Percentiles rank a stretch among this genome's conserved stretches.
phyloP scores from a whole-genome alignment of 352 stramenopile genomes.

The Pythium phragmitis region DNA sequence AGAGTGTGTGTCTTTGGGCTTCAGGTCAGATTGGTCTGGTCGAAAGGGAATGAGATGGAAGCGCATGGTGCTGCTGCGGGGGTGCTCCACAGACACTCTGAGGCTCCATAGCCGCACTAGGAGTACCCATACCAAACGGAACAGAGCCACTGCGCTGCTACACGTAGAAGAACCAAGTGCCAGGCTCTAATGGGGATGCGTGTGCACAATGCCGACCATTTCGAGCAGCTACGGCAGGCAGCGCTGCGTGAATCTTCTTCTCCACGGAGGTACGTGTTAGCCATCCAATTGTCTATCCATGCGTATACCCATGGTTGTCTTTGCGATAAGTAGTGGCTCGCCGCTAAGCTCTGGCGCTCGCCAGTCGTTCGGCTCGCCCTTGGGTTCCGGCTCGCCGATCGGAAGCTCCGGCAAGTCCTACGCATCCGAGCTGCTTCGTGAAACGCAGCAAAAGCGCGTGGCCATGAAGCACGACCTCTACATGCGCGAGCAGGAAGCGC shows the following conservation, averaged over 20 bases:
- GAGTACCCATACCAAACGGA: background rate
- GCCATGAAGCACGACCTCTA: conserved; percentile 77
- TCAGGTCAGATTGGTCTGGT: conserved; percentile 20
- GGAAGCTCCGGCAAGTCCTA: conserved; percentile 27
- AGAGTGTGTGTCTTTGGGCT: background rate
- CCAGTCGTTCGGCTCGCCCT: conserved; percentile 28
- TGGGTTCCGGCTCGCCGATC: conserved; percentile 26
- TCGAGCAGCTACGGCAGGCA: conserved; percentile 65
- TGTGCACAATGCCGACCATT: conserved; percentile 73
- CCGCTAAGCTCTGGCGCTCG: conserved; percentile 27
- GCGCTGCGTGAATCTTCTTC: conserved; percentile 39
- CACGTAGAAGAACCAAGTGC: background rate
- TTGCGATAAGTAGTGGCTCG: conserved; percentile 14
- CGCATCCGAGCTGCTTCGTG: conserved; percentile 50
- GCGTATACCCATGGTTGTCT: background rate
- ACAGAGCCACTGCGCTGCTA: background rate
- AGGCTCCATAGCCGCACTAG: background rate
- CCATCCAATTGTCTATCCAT: background rate
- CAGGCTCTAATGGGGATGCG: conserved; percentile 58
- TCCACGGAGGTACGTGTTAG: conserved; percentile 12
- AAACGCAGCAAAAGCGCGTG: conserved; percentile 74
- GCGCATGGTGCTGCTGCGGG: background rate
- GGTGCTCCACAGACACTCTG: background rate
- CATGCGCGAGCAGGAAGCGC: conserved; percentile 59
- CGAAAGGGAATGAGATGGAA: background rate